Base-by-base conservation (phyloP, 495 filamentous ascomycete species). In the Ascobolus immersus region DNA sequence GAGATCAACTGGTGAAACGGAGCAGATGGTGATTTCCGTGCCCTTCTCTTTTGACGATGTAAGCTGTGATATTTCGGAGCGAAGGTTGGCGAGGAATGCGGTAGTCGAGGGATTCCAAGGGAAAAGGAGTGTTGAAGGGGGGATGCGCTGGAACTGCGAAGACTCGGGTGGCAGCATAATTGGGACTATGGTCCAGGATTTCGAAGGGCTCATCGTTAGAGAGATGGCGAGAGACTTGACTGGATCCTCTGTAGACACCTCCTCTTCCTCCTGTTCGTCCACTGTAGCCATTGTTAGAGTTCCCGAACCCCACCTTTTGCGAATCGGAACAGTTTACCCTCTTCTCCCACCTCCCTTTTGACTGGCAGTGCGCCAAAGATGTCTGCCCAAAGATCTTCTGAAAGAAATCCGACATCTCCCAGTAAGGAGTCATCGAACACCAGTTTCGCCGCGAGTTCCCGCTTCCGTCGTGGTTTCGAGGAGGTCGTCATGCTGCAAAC, bases 371-470 rank as follows among this genome's bases (percentile, higher is more conserved):
- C 60, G 17, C 71, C 75, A 46, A 90, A 90, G 27, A 93, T 61
- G 48, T 89, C 74, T 19, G 60, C 58, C 38, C 75, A 79, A 21
- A 96, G 61, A 50, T 90, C 77, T 43, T 82, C 73, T 12, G 82
- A 89, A 32, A 96, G 48, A 28, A 86, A 67, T 29, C 78, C 86
- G 20, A 80, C 65, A 40, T 89, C 78, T n/a, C 76, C 78, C n/a
- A n/a, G n/a, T n/a, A n/a, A n/a, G n/a, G n/a, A n/a, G n/a, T n/a
- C n/a, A n/a, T n/a, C n/a, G n/a, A n/a, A n/a, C n/a, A n/a, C n/a
- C n/a, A n/a, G n/a, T n/a, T n/a, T n/a, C n/a, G n/a, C n/a, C n/a
- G n/a, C n/a, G n/a, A n/a, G n/a, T n/a, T n/a, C n/a, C n/a, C n/a
- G n/a, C n/a, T n/a, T n/a, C n/a, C n/a, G n/a, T n/a, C n/a, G n/a